Percentiles rank a stretch among this genome's conserved stretches.
Evolutionary conservation across 768 basidiomycete species (phyloP).

Genomic region (Lactifluus rugatus): DNA sequence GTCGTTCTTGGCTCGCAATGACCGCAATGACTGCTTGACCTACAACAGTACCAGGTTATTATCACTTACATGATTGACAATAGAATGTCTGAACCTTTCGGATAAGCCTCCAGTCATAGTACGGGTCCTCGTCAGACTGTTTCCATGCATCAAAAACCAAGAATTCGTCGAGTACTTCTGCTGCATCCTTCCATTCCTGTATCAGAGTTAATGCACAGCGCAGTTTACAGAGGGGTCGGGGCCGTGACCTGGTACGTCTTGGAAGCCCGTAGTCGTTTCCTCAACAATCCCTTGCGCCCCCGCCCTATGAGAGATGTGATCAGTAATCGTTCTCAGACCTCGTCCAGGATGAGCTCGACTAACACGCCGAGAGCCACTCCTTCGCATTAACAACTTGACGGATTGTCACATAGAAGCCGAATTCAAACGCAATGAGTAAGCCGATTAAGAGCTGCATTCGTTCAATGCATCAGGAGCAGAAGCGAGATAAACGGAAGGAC

Average conservation of each 20-base stretch:
- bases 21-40: constrained; percentile 67
- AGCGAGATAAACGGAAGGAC: not conserved
- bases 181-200: constrained; percentile 83
- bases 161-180: constrained; percentile 67
- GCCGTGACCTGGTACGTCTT: constrained; percentile 55
- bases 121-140: constrained; percentile 72
- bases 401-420: constrained; percentile 77
- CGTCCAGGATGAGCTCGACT: constrained; percentile 14
- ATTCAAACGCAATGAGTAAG: constrained; percentile 72
- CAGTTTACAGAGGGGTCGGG: not conserved
- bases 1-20: constrained; percentile 66
- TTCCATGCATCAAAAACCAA: constrained; percentile 91
- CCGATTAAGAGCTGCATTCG: constrained; percentile 66
- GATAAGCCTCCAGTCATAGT: constrained; percentile 86
- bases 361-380: constrained; percentile 88
- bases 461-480: not conserved
- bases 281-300: constrained; percentile 69
- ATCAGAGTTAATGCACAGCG: not conserved
- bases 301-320: constrained; percentile 45
- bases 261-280: constrained; percentile 66
- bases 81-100: constrained; percentile 43
- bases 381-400: constrained; percentile 91
- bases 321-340: not conserved
- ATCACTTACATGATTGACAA: not conserved
- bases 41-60: constrained; percentile 20